Evolutionary conservation across 805 yeast species (phyloP), one percentile per base, ranked within the genome.

Genomic region (Tetrapisispora namnaoensis): DNA sequence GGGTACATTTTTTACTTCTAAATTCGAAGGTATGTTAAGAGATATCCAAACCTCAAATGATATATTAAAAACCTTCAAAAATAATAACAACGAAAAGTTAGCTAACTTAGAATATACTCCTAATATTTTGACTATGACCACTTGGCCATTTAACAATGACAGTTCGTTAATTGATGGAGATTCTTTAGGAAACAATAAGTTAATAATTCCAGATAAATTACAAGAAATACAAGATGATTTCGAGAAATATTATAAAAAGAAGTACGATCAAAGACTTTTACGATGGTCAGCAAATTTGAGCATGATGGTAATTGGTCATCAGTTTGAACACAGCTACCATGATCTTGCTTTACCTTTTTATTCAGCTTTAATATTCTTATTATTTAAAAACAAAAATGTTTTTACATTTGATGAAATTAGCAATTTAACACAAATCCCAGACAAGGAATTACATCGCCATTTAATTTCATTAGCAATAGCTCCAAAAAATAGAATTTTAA

Each of bases 241-340:
- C 59, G 80, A 77, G 50, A 59, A 63, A 7, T 79, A 70, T 55
- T 86, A 85, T 55, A 53, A 62, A 4, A 62, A 70, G 2, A 67
- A 73, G 39, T 81, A 80, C 57, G 72, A 67, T 46, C 85, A 87
- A 10, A 70, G 95, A 54, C 71, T 69, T 44, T 61, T 85, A 43
- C 69, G 68, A 9, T 93, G 97, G 97, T 82, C 88, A 36, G 86
- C 90, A 22, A 80, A 81, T 54, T 77, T 86, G 59, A 95, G 96
- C 6, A 79, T 86, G 6, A 82, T 87, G 50, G 97, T 90, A 57
- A 72, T 91, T 48, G 73, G 84, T 46, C 81, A 84, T 56, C 74
- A 80, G 35, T 85, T 82, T 55, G 80, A 83, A 5, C 75, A 80
- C 32, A 76, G 78, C 44, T 76, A 83, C 1, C 90, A 91, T 59